Conservation (phyloP, 2,329 filamentous ascomycete species). For the Fusarium torreyae region DNA sequence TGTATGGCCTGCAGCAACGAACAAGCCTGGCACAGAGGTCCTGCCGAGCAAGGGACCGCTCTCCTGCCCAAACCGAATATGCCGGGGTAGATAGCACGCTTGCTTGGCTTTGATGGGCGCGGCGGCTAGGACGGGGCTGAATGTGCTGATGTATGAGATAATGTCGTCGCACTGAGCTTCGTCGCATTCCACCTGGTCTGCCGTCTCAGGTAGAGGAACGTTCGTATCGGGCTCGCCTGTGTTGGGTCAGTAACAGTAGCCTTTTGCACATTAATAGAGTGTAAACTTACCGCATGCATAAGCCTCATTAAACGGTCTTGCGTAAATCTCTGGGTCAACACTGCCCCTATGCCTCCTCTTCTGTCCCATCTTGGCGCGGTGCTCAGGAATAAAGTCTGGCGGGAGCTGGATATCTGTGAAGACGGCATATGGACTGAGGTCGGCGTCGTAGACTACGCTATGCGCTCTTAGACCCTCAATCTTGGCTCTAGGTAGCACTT, state of each 20-base stretch:
- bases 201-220: conserved; percentile 81
- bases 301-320: conserved; percentile 87
- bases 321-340: conserved; percentile 93
- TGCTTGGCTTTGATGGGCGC: conserved; percentile 82
- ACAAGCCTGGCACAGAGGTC: conserved; percentile 80
- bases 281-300: conserved; percentile 83
- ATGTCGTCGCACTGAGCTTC: conserved; percentile 86
- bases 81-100: conserved; percentile 93
- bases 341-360: conserved; percentile 70
- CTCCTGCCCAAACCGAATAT: conserved; percentile 73
- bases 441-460: conserved; percentile 74
- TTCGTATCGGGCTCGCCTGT: conserved; percentile 81
- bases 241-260: background rate
- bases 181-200: conserved; percentile 83
- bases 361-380: conserved; percentile 63
- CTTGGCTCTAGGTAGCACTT: conserved; percentile 69
- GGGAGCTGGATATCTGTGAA: conserved; percentile 91
- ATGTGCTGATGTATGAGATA: conserved; percentile 79
- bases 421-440: conserved; percentile 81
- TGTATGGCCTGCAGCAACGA: conserved; percentile 90
- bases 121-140: conserved; percentile 76
- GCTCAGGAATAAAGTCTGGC: conserved; percentile 70
- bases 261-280: background rate
- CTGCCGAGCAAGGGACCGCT: conserved; percentile 82
- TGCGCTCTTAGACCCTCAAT: conserved; percentile 74